phyloP scores from a whole-genome alignment of 306 rosid genomes.

The Sophora flavescens region DNA sequence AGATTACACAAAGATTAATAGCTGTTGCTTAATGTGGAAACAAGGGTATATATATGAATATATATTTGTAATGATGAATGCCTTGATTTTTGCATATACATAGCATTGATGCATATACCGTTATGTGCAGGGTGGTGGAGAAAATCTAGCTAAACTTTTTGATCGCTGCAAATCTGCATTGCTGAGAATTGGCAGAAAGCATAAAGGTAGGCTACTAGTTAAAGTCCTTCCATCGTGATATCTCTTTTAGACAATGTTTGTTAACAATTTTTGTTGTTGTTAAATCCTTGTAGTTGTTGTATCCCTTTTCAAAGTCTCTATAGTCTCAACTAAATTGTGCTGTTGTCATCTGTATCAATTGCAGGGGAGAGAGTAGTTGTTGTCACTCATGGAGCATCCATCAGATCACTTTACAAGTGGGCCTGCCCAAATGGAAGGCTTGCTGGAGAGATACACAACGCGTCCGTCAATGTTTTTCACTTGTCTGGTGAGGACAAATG shows the following conservation, averaged over 20 bases:
- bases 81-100: slow-evolving; percentile 24
- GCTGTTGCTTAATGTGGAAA: slow-evolving; percentile 15
- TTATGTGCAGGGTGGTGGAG: slow-evolving; percentile 89
- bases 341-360: slow-evolving; percentile 37
- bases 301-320: slow-evolving; percentile 16
- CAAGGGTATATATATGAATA: slow-evolving; percentile 4
- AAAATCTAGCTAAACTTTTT: slow-evolving; percentile 80
- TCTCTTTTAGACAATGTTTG: background rate
- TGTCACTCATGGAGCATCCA: slow-evolving; percentile 83
- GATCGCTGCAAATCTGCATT: slow-evolving; percentile 77
- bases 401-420: slow-evolving; percentile 63
- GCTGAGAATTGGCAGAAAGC: slow-evolving; percentile 71
- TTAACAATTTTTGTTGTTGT: too few species aligned
- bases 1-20: slow-evolving; percentile 22
- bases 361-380: slow-evolving; percentile 76
- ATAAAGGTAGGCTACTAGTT: slow-evolving; percentile 62
- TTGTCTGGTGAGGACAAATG: slow-evolving; percentile 68
- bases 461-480: slow-evolving; percentile 75
- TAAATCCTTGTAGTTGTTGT: background rate
- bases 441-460: slow-evolving; percentile 67
- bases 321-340: slow-evolving; percentile 8
- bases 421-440: slow-evolving; percentile 59
- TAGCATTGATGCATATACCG: slow-evolving; percentile 42
- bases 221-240: slow-evolving; percentile 3
- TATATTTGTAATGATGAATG: background rate